These are phyloP conservation scores for Leccinum longicurvipes DNA, from an alignment of 768 basidiomycete genomes.

Conservation along the genomic window DNA sequence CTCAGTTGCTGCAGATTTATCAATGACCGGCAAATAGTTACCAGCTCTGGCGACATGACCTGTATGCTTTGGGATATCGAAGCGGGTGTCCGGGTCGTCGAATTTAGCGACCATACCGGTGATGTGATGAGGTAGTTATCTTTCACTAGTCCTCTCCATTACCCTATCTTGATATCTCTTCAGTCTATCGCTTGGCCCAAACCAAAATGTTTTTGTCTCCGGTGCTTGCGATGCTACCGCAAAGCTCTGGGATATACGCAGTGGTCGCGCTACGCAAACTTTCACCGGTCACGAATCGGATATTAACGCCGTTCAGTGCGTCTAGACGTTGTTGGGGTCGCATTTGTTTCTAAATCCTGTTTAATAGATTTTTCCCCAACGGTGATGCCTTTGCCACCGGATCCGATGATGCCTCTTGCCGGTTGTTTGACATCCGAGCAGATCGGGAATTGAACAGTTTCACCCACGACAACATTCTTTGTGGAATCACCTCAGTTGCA, in stretches of 20 bases:
- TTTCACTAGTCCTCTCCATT: conserved; percentile 2
- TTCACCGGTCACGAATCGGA: conserved; percentile 99
- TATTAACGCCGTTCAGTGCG: conserved; percentile 98
- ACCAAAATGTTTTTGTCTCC: conserved; percentile 95
- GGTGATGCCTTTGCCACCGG: conserved; percentile 99
- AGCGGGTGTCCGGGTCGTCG: conserved; percentile 94
- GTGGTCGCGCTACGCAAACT: conserved; percentile 95
- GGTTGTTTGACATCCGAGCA: conserved; percentile 95
- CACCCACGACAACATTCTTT: conserved; percentile 98
- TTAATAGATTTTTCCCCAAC: conserved; percentile 92
- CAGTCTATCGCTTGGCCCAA: conserved; percentile 92
- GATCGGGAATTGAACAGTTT: conserved; percentile 96
- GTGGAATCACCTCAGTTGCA: conserved; percentile 97
- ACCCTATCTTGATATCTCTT: conserved; percentile 8
- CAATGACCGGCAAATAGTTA: conserved; percentile 98
- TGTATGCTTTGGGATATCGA: conserved; percentile 99
- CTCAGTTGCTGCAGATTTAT: conserved; percentile 98
- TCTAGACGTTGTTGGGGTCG: conserved; percentile 18
- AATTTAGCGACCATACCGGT: conserved; percentile 98
- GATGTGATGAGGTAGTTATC: conserved; percentile 94
- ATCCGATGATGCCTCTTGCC: conserved; percentile 98
- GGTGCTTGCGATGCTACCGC: conserved; percentile 98
- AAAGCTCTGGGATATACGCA: conserved; percentile 98
- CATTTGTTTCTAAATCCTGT: conserved; percentile 6
- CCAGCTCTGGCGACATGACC: conserved; percentile 98